Evolutionary conservation across 768 basidiomycete genomes (phyloP).

Genomic region (Solioccasus polychromus): DNA sequence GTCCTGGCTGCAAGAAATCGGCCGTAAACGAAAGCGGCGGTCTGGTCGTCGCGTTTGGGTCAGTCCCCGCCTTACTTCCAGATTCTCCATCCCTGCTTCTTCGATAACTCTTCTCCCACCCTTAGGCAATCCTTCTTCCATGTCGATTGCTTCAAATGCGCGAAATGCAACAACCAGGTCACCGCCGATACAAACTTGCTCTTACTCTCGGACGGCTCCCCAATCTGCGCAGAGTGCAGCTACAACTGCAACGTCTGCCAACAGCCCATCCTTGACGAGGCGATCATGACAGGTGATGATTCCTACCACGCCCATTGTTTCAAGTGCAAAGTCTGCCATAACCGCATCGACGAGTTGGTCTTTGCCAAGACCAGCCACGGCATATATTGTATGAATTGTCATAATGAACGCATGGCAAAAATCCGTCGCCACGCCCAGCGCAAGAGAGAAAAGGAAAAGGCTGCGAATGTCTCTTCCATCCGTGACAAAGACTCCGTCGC

Average conservation of each 20-base stretch:
- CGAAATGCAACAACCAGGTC: constrained; percentile 90
- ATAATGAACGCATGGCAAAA: constrained; percentile 94
- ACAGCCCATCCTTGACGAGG: constrained; percentile 94
- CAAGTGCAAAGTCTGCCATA: constrained; percentile 93
- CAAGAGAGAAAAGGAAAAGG: constrained; percentile 65
- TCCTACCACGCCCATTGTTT: constrained; percentile 99
- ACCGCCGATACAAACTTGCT: constrained; percentile 97
- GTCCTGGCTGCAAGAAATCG: constrained; percentile 80
- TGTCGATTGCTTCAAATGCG: constrained; percentile 94
- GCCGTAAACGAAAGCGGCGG: constrained; percentile 81
- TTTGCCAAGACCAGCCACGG: constrained; percentile 98
- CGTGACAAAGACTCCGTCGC: too few species aligned
- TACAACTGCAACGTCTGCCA: constrained; percentile 96
- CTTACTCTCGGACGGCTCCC: constrained; percentile 94
- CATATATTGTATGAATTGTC: constrained; percentile 98
- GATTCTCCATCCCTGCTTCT: not conserved
- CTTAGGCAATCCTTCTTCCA: constrained; percentile 90
- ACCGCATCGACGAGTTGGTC: constrained; percentile 95
- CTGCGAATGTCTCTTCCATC: too few species aligned
- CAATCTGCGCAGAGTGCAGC: constrained; percentile 90
- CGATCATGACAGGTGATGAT: constrained; percentile 99
- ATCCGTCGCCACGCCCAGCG: constrained; percentile 90
- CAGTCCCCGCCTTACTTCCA: constrained; percentile 33
- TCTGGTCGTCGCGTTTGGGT: constrained; percentile 96
- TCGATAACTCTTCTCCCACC: constrained; percentile 6